Conservation (phyloP, 140 eudicot genomes). For the Ambrosia hybrid region DNA sequence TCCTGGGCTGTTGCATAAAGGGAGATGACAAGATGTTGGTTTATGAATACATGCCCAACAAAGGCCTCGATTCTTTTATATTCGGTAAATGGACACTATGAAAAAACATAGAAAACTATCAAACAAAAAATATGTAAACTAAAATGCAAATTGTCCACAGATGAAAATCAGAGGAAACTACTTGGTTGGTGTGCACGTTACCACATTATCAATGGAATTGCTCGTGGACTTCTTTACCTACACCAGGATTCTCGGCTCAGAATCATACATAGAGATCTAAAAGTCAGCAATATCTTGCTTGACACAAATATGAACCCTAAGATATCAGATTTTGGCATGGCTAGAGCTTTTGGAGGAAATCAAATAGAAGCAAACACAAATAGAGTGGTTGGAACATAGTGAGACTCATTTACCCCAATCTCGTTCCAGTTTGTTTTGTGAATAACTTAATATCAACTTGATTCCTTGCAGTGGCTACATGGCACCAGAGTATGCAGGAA, state of each 20-base stretch:
- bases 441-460: too few relatives aligned
- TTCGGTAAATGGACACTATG: not conserved
- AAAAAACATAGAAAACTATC: not conserved
- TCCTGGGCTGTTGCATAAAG: constrained; percentile 37
- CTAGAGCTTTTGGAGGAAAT: too few relatives aligned
- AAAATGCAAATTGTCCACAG: constrained; percentile 7
- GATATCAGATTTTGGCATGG: too few relatives aligned
- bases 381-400: not conserved
- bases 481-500: too few relatives aligned
- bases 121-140: not conserved
- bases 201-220: constrained; percentile 31
- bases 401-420: too few relatives aligned
- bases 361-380: too few relatives aligned
- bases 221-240: constrained; percentile 46
- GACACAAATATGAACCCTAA: too few relatives aligned
- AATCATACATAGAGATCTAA: constrained; percentile 22
- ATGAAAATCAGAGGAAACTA: constrained; percentile 25
- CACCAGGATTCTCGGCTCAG: constrained; percentile 43
- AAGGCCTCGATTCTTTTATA: constrained; percentile 35
- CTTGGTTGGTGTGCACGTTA: constrained; percentile 37
- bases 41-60: constrained; percentile 41
- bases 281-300: too few relatives aligned
- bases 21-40: constrained; percentile 32
- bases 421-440: too few relatives aligned
- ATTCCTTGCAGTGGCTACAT: too few relatives aligned